Conservation (phyloP, 805 yeast species). For the Monosporozyma siamensis region DNA sequence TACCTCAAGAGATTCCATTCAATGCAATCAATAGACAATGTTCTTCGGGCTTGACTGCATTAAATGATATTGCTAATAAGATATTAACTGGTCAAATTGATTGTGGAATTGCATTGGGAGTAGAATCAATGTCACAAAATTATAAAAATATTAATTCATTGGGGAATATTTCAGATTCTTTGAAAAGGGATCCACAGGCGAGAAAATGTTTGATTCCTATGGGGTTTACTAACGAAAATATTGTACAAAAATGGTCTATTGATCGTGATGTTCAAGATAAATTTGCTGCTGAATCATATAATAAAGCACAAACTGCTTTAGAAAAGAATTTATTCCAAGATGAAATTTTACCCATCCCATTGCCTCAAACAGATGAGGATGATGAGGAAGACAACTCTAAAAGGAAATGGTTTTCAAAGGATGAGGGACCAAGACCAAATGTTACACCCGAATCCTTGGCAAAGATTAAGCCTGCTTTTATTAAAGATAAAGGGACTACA, state of each 20-base stretch:
- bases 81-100: conserved; percentile 81
- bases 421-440: conserved; percentile 85
- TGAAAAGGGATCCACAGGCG: conserved; percentile 40
- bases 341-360: conserved; percentile 77
- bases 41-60: conserved; percentile 87
- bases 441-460: conserved; percentile 70
- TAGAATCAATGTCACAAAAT: conserved; percentile 85
- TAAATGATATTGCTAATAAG: conserved; percentile 82
- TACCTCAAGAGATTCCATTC: conserved; percentile 73
- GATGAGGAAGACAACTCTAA: no score
- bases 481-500: conserved; percentile 63
- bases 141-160: conserved; percentile 68
- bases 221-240: conserved; percentile 94
- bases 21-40: conserved; percentile 88
- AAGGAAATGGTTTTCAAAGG: conserved; percentile 41
- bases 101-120: conserved; percentile 87
- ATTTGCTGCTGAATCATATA: conserved; percentile 81
- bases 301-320: conserved; percentile 74
- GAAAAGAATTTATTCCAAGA: conserved; percentile 66
- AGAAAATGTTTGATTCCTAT: conserved; percentile 81
- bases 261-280: conserved; percentile 70
- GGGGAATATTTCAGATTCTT: conserved; percentile 47
- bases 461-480: conserved; percentile 81
- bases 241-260: conserved; percentile 57
- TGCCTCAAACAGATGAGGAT: conserved; percentile 31